Evolutionary conservation across 352 stramenopile species (phyloP), one percentile per base, ranked within the genome.

Genomic region (Phytophthora agathidicida): DNA sequence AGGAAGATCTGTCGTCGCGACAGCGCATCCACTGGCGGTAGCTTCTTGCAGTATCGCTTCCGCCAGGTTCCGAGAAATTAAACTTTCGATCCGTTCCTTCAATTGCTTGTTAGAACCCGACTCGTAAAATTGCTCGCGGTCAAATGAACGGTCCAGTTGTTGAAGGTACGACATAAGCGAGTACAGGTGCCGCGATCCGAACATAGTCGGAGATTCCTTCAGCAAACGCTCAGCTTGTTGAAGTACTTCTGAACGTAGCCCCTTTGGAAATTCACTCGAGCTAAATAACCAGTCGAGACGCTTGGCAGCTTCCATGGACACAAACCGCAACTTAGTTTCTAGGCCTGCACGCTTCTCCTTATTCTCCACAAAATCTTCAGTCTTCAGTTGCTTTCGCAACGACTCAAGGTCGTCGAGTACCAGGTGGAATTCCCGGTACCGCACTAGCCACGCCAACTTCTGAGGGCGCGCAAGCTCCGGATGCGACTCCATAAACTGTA

Each of bases 381-480:
- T 60, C 13, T 46, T 57, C 14, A 81, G 10, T 27, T 73, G 59
- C 14, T 72, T 49, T 31, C 61, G 46, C 57, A 90, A 68, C 5
- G 77, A 72, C 41, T 78, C 55, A n/a, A 74, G 55, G 32, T 94
- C 85, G 30, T 89, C 74, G 0, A 91, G 57, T 36, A 93, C 77
- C 16, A 94, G 51, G 32, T 73, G 59, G 11, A 91, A 72, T 53
- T 94, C 83, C 4, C 84, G 79, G 62, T 91, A 94, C 28, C 66
- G 69, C 13, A 90, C 67, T 4, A 91, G 50, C 78, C 84, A 94
- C 26, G 63, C 56, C 16, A 91, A 53, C 43, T 73, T 75, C 33
- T 80, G 68, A 14, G 79, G 80, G 26, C 65, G 67, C 13, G 77
- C 65, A 28, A 88, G 57, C 10, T 84, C 68, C 13, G 60, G 36